phyloP scores from a whole-genome alignment of 2,329 filamentous ascomycete species.

The Cladosporium sp. region DNA sequence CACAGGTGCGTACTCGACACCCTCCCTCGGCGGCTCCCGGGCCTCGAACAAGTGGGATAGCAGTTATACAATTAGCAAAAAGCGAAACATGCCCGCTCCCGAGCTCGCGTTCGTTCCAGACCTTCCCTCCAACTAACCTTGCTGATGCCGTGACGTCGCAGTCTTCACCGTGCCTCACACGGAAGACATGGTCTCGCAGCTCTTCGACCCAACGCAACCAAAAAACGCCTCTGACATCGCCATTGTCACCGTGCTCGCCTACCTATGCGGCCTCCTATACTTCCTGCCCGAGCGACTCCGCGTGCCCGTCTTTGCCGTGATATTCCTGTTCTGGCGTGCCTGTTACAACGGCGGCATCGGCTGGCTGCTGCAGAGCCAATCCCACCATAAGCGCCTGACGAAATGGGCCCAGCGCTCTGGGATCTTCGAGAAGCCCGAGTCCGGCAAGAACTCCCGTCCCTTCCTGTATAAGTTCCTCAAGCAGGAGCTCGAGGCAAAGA shows the following conservation, averaged over 20 bases:
- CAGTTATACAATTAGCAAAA: conserved; percentile 7
- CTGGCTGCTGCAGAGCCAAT: conserved; percentile 80
- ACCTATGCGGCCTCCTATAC: conserved; percentile 69
- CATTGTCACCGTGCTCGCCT: conserved; percentile 70
- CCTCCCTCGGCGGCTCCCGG: conserved; percentile 1
- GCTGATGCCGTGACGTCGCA: conserved; percentile 37
- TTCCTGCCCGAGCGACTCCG: conserved; percentile 62
- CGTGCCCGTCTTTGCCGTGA: conserved; percentile 68
- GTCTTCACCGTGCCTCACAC: conserved; percentile 94
- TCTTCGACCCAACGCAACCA: conserved; percentile 87
- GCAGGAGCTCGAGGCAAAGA: conserved; percentile 87
- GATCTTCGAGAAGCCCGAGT: conserved; percentile 76
- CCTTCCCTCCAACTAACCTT: conserved; percentile 1
- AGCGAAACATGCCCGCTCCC: background rate
- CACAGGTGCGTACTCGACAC: conserved; percentile 59
- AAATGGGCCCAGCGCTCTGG: conserved; percentile 79
- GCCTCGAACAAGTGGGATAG: conserved; percentile 4
- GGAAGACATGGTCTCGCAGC: conserved; percentile 97
- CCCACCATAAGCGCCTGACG: conserved; percentile 77
- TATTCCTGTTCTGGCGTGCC: conserved; percentile 89
- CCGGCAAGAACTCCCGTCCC: conserved; percentile 76
- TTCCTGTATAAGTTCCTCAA: conserved; percentile 79
- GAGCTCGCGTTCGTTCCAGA: background rate
- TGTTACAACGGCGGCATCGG: conserved; percentile 94
- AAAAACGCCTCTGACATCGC: conserved; percentile 86